A percentile compares a stretch with the other conserved stretches of the same genome.
Evolutionary conservation across 805 yeast species (phyloP).

Genomic region (Alloascoidea hylecoeti): DNA sequence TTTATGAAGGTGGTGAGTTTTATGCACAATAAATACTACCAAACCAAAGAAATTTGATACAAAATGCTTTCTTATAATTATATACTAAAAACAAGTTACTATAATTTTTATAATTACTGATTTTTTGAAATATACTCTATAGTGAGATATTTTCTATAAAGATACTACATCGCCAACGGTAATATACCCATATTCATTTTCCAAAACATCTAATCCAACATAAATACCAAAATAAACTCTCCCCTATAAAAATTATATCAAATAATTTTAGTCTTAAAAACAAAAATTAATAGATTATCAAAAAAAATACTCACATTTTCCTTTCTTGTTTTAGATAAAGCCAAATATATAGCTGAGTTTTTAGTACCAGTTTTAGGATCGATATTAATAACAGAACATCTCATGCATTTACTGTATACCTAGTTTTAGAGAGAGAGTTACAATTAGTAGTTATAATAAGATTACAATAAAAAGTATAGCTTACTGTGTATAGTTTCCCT

Average conservation of each 20-base stretch:
- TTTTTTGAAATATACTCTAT: no score
- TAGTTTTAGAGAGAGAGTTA: constrained; percentile 3
- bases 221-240: not conserved
- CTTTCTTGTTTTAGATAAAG: constrained; percentile 19
- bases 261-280: not conserved
- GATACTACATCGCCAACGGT: not conserved
- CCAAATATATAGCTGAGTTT: constrained; percentile 19
- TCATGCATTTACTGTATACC: constrained; percentile 19
- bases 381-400: constrained; percentile 32
- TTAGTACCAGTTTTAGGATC: constrained; percentile 20
- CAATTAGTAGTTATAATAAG: no score
- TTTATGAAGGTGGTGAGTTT: no score
- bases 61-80: no score
- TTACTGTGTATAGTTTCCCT: no score
- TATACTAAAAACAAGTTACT: no score
- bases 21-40: no score
- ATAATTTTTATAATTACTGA: no score
- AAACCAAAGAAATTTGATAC: no score
- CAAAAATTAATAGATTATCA: constrained; percentile 13
- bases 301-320: constrained; percentile 22
- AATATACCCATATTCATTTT: not conserved
- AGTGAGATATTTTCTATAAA: no score
- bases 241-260: not conserved
- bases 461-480: no score
- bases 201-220: not conserved